Evolutionary conservation across 805 yeast species (phyloP).

Genomic region (Candida ponderosae): DNA sequence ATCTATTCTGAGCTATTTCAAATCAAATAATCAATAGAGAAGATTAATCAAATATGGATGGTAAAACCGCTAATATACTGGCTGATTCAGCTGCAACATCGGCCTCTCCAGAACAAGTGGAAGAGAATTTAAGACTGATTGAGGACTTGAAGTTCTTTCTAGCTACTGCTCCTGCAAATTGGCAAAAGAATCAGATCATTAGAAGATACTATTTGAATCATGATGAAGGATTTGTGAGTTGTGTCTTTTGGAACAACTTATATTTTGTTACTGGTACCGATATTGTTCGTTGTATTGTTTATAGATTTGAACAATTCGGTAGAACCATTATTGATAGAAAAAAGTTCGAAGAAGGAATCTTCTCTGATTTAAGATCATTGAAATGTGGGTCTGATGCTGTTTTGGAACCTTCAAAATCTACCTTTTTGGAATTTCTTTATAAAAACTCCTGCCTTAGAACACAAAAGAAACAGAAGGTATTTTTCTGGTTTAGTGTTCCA

Average conservation of each 20-base stretch:
- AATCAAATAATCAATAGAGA: conserved; percentile 9
- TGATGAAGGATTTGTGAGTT: conserved; percentile 87
- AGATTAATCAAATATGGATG: conserved; percentile 1
- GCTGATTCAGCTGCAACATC: not conserved
- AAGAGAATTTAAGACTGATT: conserved; percentile 52
- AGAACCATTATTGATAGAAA: conserved; percentile 77
- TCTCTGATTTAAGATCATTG: conserved; percentile 80
- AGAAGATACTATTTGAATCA: conserved; percentile 78
- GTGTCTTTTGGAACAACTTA: conserved; percentile 86
- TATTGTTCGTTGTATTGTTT: conserved; percentile 85
- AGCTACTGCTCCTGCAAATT: conserved; percentile 90
- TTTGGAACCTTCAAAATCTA: conserved; percentile 79
- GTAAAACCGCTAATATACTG: conserved; percentile 1
- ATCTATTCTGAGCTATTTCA: conserved; percentile 1
- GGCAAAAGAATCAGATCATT: conserved; percentile 85
- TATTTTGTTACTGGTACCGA: conserved; percentile 94
- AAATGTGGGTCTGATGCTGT: conserved; percentile 85
- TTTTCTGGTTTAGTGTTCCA: conserved; percentile 93
- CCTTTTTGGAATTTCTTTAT: conserved; percentile 75
- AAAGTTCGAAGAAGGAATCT: conserved; percentile 94
- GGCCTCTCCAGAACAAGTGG: conserved; percentile 20
- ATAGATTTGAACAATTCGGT: conserved; percentile 85
- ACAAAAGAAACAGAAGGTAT: conserved; percentile 94
- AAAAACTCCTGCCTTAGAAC: conserved; percentile 85
- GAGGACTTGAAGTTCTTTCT: conserved; percentile 81